A percentile compares a stretch with the other conserved stretches of the same genome.
Evolutionary conservation across 768 basidiomycete genomes (phyloP).

Genomic region (Trametes gibbosa): DNA sequence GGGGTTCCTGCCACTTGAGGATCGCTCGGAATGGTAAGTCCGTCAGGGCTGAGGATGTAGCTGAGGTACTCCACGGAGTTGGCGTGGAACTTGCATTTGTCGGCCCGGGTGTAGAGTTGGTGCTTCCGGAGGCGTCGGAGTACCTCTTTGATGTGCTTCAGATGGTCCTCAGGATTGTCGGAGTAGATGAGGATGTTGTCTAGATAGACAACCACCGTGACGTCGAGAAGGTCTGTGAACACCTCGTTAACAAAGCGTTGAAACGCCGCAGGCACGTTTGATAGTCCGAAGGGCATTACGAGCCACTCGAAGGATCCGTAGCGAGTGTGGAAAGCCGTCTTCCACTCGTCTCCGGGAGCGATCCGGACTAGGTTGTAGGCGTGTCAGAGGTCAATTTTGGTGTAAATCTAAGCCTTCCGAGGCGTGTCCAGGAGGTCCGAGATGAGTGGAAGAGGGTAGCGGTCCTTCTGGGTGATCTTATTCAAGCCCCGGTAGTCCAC

Average conservation of each 20-base stretch:
- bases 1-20: constrained; percentile 29
- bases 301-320: constrained; percentile 33
- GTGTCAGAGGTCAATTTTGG: constrained; percentile 37
- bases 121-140: constrained; percentile 29
- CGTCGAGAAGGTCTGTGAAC: constrained; percentile 17
- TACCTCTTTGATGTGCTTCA: constrained; percentile 15
- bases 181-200: constrained; percentile 20
- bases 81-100: constrained; percentile 38
- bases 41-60: constrained; percentile 32
- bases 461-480: background rate
- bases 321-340: constrained; percentile 34
- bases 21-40: constrained; percentile 37
- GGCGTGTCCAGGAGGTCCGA: constrained; percentile 28
- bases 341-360: constrained; percentile 30
- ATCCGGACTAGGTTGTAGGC: constrained; percentile 40
- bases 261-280: background rate
- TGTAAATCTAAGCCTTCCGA: constrained; percentile 26
- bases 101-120: constrained; percentile 29
- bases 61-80: constrained; percentile 41
- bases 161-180: constrained; percentile 15
- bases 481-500: background rate
- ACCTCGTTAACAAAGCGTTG: constrained; percentile 16
- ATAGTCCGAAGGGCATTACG: constrained; percentile 30
- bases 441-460: constrained; percentile 30
- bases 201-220: constrained; percentile 9